phyloP scores from a whole-genome alignment of 2,329 filamentous ascomycete genomes.

The Botrytis porri region DNA sequence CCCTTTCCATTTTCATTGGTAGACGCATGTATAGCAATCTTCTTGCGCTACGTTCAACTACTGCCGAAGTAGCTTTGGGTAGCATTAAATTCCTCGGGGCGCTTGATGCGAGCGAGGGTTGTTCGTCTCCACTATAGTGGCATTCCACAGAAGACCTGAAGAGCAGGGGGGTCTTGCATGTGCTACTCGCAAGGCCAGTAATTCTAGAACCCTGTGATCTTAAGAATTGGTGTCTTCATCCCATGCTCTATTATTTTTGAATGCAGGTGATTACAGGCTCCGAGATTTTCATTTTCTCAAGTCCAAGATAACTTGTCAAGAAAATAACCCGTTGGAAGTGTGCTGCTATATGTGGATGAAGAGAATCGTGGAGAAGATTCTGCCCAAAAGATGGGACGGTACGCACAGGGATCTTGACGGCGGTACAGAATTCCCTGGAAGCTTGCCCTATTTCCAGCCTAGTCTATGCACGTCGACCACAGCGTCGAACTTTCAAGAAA shows the following conservation, averaged over 20 bases:
- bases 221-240: background rate
- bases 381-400: background rate
- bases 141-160: background rate
- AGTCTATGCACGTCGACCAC: background rate
- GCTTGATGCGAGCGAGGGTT: background rate
- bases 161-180: background rate
- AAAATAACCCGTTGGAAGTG: background rate
- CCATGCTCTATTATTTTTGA: background rate
- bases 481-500: background rate
- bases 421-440: background rate
- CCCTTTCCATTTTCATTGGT: background rate
- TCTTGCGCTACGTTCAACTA: background rate
- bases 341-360: background rate
- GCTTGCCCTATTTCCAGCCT: background rate
- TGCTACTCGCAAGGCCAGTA: background rate
- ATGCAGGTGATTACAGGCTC: background rate
- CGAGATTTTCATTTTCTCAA: background rate
- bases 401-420: background rate
- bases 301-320: background rate
- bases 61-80: background rate
- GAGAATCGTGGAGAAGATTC: background rate
- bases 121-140: background rate
- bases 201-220: background rate
- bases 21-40: background rate
- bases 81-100: background rate